Evolutionary conservation across 2,329 filamentous ascomycete genomes (phyloP), one percentile per base, ranked within the genome.

Genomic region (Metarhizium anisopliae): DNA sequence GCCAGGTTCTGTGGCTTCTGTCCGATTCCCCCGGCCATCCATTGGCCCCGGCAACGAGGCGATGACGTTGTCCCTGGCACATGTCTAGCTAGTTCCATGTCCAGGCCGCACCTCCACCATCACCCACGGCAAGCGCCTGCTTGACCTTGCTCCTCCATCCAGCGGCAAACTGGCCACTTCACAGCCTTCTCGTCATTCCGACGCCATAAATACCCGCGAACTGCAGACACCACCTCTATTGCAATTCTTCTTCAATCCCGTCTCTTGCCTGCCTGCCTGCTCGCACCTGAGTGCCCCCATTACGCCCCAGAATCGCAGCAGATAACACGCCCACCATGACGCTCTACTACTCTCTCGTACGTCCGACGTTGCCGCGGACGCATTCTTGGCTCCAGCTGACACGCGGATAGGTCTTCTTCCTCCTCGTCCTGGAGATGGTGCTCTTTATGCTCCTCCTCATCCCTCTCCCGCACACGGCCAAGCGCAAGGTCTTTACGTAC

Each of bases 401-500:
- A 4, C 61, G 5, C 30, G 60, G 4, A 51, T 61, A 94, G 90
- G 89, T 94, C 66, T 95, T 95, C 75, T 72, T 88, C 70, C 83
- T 93, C 66, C 79, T 94, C 66, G 83, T 94, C 74, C 79, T 84
- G 66, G 89, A 94, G 84, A 93, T 94, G 87, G 76, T 76, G 59
- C 76, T 95, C 65, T 91, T 92, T 75, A 82, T 89, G 79, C 76
- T 88, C 62, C 80, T 93, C 66, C 84, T 93, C 74, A 71, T 99
- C 55, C 94, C 94, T 29, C 82, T 97, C 65, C 94, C 94, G 50
- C 96, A 95, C 77, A 85, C 81, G 61, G 74, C 89, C 71, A 90
- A 90, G 75, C 85, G 90, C 68, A 90, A 84, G 77, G 84, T 96
- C 69, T 96, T 96, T 70, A 82, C 78, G 80, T 84, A 74, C 53